These are phyloP conservation scores for Monilinia laxa DNA, from an alignment of 2,329 filamentous ascomycete species.

Conservation along the genomic window DNA sequence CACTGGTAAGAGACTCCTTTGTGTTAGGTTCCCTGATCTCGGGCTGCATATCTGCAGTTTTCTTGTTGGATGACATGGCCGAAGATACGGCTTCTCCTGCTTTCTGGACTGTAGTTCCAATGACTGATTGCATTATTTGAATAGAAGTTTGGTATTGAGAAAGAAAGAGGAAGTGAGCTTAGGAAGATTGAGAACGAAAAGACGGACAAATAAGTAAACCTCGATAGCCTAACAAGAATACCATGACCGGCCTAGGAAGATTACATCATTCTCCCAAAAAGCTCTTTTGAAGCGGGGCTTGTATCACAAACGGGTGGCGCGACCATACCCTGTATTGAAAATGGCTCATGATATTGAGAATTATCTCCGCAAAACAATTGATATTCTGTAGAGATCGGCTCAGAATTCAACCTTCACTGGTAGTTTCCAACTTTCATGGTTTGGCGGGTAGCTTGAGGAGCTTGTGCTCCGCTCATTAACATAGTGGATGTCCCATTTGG, in stretches of 20 bases:
- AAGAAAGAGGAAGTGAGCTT: background rate
- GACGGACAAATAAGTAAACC: background rate
- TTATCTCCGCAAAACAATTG: background rate
- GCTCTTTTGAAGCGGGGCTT: background rate
- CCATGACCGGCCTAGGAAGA: background rate
- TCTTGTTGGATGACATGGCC: slow-evolving; percentile 35
- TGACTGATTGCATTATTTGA: slow-evolving; percentile 19
- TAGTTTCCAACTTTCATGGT: background rate
- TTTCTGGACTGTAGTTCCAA: slow-evolving; percentile 27
- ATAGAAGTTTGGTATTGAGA: background rate
- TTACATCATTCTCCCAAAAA: background rate
- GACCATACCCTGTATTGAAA: background rate
- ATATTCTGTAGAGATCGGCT: background rate
- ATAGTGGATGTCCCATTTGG: background rate
- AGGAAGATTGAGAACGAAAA: background rate
- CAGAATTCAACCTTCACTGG: background rate
- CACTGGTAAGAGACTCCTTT: slow-evolving; percentile 66
- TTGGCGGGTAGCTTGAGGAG: background rate
- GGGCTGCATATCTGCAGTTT: slow-evolving; percentile 33
- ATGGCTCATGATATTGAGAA: background rate
- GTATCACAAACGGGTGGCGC: background rate
- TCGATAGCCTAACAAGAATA: background rate
- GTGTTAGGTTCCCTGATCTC: slow-evolving; percentile 58
- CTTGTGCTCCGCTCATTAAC: background rate
- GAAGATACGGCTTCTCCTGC: slow-evolving; percentile 31